Evolutionary conservation across 1,284 basidiomycete species (phyloP).

Genomic region (Malassezia arunalokei): DNA sequence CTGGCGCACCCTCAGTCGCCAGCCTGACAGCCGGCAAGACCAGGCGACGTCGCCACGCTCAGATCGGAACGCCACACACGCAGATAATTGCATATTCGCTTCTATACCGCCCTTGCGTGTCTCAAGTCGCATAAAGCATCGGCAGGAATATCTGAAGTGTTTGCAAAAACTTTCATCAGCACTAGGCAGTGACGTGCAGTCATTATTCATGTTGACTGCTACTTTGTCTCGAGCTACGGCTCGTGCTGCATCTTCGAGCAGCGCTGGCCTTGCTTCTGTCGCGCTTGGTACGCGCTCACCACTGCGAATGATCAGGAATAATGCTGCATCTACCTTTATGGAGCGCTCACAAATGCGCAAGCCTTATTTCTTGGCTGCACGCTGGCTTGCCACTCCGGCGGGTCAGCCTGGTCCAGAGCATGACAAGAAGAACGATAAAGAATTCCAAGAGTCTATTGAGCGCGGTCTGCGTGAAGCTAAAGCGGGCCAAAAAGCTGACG

Average conservation of each 20-base stretch:
- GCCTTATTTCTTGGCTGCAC: background rate
- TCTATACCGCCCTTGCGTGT: too few species aligned
- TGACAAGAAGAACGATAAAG: slow-evolving; percentile 9
- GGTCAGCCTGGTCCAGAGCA: background rate
- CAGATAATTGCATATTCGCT: too few species aligned
- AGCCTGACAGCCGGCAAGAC: too few species aligned
- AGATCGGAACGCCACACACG: background rate
- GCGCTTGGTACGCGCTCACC: too few species aligned
- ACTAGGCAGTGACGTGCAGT: too few species aligned
- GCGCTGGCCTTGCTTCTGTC: too few species aligned
- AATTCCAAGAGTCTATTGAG: slow-evolving; percentile 30
- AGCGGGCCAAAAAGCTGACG: slow-evolving; percentile 19
- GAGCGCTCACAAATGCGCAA: background rate
- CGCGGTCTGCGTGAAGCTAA: slow-evolving; percentile 33
- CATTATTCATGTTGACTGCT: background rate
- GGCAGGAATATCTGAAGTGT: too few species aligned
- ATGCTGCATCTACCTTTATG: background rate
- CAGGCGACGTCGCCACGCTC: background rate
- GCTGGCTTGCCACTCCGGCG: slow-evolving; percentile 4
- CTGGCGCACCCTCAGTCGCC: too few species aligned
- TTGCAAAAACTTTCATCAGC: too few species aligned
- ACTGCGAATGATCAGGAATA: too few species aligned
- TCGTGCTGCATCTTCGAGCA: background rate
- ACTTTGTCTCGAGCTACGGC: background rate
- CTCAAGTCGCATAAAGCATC: too few species aligned